Conservation (phyloP, 352 stramenopile genomes). For the Globisporangium polare region DNA sequence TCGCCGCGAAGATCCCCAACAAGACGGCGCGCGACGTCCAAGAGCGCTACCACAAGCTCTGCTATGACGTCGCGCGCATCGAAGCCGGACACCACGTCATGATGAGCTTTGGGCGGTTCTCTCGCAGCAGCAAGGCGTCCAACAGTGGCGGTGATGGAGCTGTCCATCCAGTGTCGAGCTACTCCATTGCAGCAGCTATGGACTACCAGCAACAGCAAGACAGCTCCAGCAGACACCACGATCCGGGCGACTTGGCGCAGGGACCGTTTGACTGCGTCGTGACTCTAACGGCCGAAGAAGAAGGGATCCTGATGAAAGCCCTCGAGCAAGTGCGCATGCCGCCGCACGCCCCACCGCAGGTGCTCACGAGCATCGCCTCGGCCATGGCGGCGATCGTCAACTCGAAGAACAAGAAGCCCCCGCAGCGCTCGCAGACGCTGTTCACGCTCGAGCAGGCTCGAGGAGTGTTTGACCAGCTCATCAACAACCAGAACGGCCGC, state of each 20-base stretch:
- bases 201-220: not conserved
- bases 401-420: constrained; percentile 32
- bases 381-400: constrained; percentile 55
- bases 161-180: not conserved
- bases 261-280: constrained; percentile 44
- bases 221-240: not conserved
- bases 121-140: constrained; percentile 18
- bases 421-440: constrained; percentile 27
- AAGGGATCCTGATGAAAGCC: constrained; percentile 39
- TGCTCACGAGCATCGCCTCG: constrained; percentile 50
- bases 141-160: constrained; percentile 8
- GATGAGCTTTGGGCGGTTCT: constrained; percentile 43
- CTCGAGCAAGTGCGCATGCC: constrained; percentile 56
- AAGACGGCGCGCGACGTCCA: constrained; percentile 52
- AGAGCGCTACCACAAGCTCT: constrained; percentile 73
- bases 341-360: constrained; percentile 29
- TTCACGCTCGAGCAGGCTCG: constrained; percentile 45
- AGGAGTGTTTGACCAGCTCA: constrained; percentile 26
- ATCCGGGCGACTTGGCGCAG: constrained; percentile 20
- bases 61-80: constrained; percentile 70
- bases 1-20: constrained; percentile 45
- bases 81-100: constrained; percentile 57
- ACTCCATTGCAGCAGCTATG: not conserved
- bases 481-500: not conserved
- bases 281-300: constrained; percentile 50